A percentile compares a stretch with the other conserved stretches of the same genome.
Conservation (phyloP, 768 basidiomycete genomes). For the Saitozyma sp. region DNA sequence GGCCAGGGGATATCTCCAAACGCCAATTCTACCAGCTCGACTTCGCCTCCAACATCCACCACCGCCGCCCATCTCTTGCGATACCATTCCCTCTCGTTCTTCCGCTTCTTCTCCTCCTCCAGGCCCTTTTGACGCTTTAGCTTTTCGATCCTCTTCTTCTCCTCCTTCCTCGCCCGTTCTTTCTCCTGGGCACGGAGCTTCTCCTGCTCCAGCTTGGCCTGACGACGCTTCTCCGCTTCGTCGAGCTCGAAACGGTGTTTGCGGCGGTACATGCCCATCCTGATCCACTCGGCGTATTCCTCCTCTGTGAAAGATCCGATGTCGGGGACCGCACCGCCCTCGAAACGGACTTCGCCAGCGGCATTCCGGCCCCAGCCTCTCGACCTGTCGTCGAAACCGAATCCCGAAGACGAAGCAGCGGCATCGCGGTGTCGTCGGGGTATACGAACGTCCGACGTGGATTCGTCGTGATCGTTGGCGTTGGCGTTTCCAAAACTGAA, state of each 20-base stretch:
- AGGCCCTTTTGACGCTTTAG: conserved; percentile 21
- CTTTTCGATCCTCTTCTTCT: conserved; percentile 47
- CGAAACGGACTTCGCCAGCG: conserved; percentile 57
- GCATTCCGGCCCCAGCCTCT: conserved; percentile 24
- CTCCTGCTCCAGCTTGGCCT: conserved; percentile 40
- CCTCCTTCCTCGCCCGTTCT: conserved; percentile 53
- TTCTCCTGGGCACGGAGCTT: conserved; percentile 46
- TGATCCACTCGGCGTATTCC: conserved; percentile 82
- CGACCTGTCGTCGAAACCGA: not conserved
- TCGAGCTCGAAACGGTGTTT: conserved; percentile 45
- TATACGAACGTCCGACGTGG: not conserved
- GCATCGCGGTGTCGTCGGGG: not conserved
- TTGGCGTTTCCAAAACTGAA: not conserved
- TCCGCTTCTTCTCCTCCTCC: conserved; percentile 34
- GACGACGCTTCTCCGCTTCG: conserved; percentile 16
- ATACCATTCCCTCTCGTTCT: conserved; percentile 35
- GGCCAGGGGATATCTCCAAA: conserved; percentile 51
- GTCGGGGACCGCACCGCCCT: conserved; percentile 34
- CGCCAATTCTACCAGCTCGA: conserved; percentile 23
- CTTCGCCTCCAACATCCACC: conserved; percentile 10
- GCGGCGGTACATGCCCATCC: conserved; percentile 77
- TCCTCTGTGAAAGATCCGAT: conserved; percentile 74
- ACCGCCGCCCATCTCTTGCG: conserved; percentile 32
- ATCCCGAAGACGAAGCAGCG: not conserved
- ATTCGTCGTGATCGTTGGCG: not conserved